Conservation (phyloP, 2,329 filamentous ascomycete species). For the Botrytis porri region DNA sequence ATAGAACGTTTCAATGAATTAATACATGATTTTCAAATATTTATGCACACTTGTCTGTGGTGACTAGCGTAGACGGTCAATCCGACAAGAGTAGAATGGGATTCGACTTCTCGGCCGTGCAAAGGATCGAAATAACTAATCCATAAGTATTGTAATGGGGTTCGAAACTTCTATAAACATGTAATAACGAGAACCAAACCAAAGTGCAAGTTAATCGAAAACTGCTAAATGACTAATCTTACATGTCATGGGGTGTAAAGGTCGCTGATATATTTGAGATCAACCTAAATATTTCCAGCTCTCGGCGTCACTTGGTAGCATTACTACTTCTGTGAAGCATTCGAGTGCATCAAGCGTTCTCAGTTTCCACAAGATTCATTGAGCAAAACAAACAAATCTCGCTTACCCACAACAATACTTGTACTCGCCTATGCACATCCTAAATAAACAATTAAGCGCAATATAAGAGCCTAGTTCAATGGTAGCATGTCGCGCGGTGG, state of each 20-base stretch:
- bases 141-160: background rate
- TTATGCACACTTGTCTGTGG: background rate
- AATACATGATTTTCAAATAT: background rate
- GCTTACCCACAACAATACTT: background rate
- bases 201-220: background rate
- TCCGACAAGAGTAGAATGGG: too few species aligned
- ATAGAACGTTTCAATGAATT: background rate
- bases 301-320: background rate
- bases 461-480: background rate
- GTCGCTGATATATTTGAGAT: background rate
- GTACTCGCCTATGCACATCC: background rate
- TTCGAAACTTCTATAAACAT: background rate
- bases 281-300: background rate
- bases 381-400: background rate
- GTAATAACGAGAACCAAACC: rapidly evolving
- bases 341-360: background rate
- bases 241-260: rapidly evolving
- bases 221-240: background rate
- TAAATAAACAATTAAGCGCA: background rate
- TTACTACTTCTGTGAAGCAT: rapidly evolving
- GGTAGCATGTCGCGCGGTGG: background rate
- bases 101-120: background rate
- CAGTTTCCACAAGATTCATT: background rate
- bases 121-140: background rate
- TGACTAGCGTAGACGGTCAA: too few species aligned